Evolutionary conservation across 129 eudicot species (phyloP).

Genomic region (Smallanthus sonchifolius): DNA sequence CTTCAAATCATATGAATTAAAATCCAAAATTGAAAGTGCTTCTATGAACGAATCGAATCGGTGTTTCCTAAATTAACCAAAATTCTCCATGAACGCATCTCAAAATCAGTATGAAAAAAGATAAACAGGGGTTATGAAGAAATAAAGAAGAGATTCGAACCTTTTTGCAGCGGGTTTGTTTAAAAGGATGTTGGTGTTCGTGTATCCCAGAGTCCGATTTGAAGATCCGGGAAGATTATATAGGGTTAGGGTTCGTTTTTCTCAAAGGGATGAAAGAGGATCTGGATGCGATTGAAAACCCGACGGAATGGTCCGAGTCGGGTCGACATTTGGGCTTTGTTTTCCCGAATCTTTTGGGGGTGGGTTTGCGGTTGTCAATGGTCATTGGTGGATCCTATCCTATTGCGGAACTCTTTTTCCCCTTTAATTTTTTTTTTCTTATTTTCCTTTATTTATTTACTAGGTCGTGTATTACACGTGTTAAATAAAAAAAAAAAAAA

Average conservation of each 20-base stretch:
- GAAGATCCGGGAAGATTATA: slow-evolving; percentile 28
- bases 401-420: not conserved
- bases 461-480: no score
- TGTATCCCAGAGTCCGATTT: slow-evolving; percentile 28
- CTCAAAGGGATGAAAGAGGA: slow-evolving; percentile 5
- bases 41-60: not conserved
- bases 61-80: not conserved
- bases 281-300: slow-evolving; percentile 23
- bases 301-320: slow-evolving; percentile 13
- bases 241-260: slow-evolving; percentile 29
- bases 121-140: slow-evolving; percentile 8
- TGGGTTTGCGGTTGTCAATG: slow-evolving; percentile 34
- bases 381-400: slow-evolving; percentile 28
- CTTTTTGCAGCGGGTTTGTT: slow-evolving; percentile 16
- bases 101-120: not conserved
- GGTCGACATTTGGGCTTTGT: slow-evolving; percentile 11
- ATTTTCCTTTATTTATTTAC: no score
- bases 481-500: no score
- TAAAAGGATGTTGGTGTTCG: slow-evolving; percentile 13
- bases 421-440: not conserved
- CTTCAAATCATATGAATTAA: not conserved
- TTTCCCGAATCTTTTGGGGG: slow-evolving; percentile 22
- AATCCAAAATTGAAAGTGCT: slow-evolving; percentile 2
- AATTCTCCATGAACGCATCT: slow-evolving; percentile 13
- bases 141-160: slow-evolving; percentile 19